phyloP scores from a whole-genome alignment of 176 grass and related monocot genomes.

The Puccinellia tenuiflora region DNA sequence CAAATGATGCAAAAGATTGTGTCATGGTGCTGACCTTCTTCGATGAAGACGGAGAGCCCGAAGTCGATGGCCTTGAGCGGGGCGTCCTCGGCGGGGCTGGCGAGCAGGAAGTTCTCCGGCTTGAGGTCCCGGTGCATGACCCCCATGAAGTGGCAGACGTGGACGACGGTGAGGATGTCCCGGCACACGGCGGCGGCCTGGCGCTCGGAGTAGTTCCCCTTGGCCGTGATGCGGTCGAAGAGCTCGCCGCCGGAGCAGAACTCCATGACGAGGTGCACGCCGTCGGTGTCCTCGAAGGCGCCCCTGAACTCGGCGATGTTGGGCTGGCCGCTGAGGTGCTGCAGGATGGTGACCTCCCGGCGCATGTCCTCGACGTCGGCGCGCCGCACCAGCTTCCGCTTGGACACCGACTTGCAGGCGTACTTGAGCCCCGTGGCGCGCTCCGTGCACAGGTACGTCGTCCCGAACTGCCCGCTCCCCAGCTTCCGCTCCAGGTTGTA shows the following conservation, averaged over 20 bases:
- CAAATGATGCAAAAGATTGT: neutral
- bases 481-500: constrained; percentile 70
- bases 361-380: constrained; percentile 68
- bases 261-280: constrained; percentile 89
- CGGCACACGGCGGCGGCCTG: constrained; percentile 60
- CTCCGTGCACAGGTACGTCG: constrained; percentile 86
- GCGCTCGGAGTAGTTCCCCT: constrained; percentile 61
- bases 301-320: constrained; percentile 91
- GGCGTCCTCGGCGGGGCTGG: constrained; percentile 46
- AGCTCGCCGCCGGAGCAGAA: constrained; percentile 87
- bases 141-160: constrained; percentile 96
- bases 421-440: constrained; percentile 36
- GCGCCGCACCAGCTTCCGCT: constrained; percentile 66
- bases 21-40: constrained; percentile 44
- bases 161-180: constrained; percentile 61
- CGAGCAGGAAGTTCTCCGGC: constrained; percentile 83
- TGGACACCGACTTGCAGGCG: constrained; percentile 93
- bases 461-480: constrained; percentile 72
- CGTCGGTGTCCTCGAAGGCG: constrained; percentile 58
- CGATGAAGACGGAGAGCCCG: constrained; percentile 80
- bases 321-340: constrained; percentile 85
- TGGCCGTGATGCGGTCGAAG: constrained; percentile 75
- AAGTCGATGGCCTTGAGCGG: constrained; percentile 87
- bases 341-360: constrained; percentile 82
- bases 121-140: constrained; percentile 90